Conservation (phyloP, 305 asterid species). For the Plantago lanceolata region DNA sequence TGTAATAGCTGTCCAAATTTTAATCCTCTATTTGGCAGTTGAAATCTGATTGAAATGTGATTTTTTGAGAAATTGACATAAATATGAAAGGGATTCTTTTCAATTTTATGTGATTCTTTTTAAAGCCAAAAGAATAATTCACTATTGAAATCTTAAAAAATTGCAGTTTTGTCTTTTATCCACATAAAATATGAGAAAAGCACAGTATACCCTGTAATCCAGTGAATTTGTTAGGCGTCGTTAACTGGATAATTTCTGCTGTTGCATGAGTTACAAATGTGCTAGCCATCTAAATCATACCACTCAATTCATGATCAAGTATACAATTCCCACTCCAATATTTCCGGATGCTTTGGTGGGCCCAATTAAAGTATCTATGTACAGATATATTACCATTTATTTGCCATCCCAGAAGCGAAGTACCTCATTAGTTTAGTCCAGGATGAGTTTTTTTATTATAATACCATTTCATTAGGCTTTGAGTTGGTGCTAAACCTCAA, state of each 20-base stretch:
- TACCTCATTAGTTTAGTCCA: no score
- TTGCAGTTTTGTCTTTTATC: not conserved
- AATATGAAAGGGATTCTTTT: constrained; percentile 1
- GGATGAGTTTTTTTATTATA: no score
- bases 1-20: not conserved
- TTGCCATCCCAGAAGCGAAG: not conserved
- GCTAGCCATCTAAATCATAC: not conserved
- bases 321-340: not conserved
- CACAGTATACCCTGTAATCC: not conserved
- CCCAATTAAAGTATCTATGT: no score
- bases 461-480: no score
- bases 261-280: not conserved
- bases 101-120: constrained; percentile 8
- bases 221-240: not conserved
- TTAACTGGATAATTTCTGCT: not conserved
- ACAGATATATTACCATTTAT: not conserved
- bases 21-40: not conserved
- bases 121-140: constrained; percentile 11
- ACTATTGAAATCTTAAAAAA: constrained; percentile 6
- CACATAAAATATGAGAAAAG: not conserved
- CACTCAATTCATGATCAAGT: not conserved
- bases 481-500: no score
- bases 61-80: constrained; percentile 7
- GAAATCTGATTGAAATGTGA: not conserved
- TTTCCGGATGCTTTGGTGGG: not conserved